phyloP scores from a whole-genome alignment of 139 green algal species.

The Mychonastes homosphaera region DNA sequence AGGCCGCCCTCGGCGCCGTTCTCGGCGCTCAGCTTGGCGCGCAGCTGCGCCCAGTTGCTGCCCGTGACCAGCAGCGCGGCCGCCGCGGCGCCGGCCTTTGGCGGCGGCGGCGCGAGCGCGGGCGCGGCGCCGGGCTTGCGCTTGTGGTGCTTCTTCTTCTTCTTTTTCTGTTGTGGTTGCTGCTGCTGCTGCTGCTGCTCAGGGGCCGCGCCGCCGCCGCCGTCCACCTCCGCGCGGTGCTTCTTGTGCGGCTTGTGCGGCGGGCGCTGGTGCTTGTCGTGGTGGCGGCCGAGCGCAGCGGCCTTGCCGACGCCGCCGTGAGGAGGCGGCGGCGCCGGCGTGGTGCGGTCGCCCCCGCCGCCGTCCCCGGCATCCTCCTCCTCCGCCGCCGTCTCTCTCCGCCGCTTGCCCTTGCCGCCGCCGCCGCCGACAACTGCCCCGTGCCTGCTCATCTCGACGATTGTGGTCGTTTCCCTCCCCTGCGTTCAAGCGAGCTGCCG shows the following conservation, averaged over 20 bases:
- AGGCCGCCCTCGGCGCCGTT: not conserved
- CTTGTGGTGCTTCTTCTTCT: conserved; percentile 6
- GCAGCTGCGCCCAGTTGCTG: not conserved
- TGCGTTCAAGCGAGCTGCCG: no score
- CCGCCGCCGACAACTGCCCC: no score
- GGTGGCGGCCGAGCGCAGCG: no score
- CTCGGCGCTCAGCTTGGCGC: not conserved
- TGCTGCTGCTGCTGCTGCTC: conserved; percentile 11
- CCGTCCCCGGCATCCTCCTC: no score
- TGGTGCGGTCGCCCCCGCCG: no score
- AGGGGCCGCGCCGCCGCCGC: conserved; percentile 15
- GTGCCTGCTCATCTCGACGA: no score
- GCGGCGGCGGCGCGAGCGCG: not conserved
- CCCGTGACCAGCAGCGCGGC: not conserved
- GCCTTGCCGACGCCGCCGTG: no score
- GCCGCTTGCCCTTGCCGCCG: no score
- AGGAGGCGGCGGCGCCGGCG: no score
- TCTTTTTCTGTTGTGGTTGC: conserved; percentile 1
- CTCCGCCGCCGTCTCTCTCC: no score
- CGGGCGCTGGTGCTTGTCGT: not conserved
- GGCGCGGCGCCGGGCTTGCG: not conserved
- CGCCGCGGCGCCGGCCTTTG: conserved; percentile 3
- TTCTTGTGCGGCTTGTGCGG: not conserved
- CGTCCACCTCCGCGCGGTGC: not conserved
- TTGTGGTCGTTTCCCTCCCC: no score